Evolutionary conservation across 2,329 filamentous ascomycete genomes (phyloP), one percentile per base, ranked within the genome.

Genomic region (Paracamarosporium sp.): DNA sequence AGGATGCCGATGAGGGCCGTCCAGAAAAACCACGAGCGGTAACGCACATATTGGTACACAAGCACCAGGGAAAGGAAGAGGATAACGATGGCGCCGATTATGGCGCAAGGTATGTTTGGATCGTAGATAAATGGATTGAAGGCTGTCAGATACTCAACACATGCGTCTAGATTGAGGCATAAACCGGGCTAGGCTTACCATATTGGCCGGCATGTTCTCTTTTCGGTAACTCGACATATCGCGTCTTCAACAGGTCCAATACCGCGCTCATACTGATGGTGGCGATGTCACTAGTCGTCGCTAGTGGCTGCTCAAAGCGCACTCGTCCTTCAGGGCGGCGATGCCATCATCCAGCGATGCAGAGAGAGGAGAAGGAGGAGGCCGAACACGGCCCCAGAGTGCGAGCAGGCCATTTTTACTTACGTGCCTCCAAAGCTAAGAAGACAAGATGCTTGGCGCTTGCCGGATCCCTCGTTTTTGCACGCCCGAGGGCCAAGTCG

Each of bases 101-200:
- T 71, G 3, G 82, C 83, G 1, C 79, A 78, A 0, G 72, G 70
- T 12, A 79, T 65, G 2, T 78, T 81, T 0, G 83, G 83, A 28
- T 80, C 69, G 63, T 85, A 85, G 43, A 80, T 80, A 68, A 85
- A 85, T 17, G 73, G 73, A 50, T 76, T 75, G 35, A 76, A 60
- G 24, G 57, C 65, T 68, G 48, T 35, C 5, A 27, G 33, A 50
- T 15, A 45, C 48, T 48, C 50, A 48, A 47, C 25, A n/a, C 20
- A 33, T 46, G 45, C 31, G 25, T 38, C 30, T 35, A 50, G 20
- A 28, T 38, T 33, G n/a, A 35, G 35, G 20, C 20, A 46, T 31
- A 25, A 41, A 27, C 11, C 28, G 30, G 38, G 45, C 36, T 22
- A 41, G 11, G 64, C 66, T 66, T 61, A 71, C 70, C 59, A 58